A percentile compares a stretch with the other conserved stretches of the same genome.
phyloP scores from a whole-genome alignment of 306 rosid species.

The Rubus parviflorus region DNA sequence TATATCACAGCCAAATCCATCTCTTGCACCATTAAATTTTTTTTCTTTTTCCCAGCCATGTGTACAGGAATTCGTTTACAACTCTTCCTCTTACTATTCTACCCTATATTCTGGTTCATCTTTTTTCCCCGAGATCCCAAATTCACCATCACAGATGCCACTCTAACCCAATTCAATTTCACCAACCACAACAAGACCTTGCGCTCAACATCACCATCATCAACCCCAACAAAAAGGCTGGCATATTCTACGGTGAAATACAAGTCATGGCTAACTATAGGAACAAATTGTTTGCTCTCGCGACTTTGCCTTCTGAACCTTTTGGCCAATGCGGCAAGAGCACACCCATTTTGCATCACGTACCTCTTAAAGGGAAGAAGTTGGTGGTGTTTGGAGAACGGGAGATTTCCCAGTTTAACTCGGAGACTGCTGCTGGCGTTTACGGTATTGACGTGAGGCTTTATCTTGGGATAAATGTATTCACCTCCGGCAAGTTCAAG shows the following conservation, averaged over 20 bases:
- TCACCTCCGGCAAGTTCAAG: not conserved
- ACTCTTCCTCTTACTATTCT: constrained; percentile 15
- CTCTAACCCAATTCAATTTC: constrained; percentile 48
- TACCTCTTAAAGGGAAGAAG: constrained; percentile 22
- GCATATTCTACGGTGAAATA: constrained; percentile 45
- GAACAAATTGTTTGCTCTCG: constrained; percentile 33
- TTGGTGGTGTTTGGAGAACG: not conserved
- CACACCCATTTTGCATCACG: constrained; percentile 23
- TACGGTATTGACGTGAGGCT: constrained; percentile 15
- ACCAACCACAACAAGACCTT: constrained; percentile 13
- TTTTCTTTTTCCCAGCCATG: not conserved
- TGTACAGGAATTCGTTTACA: not conserved
- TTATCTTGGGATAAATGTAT: not conserved
- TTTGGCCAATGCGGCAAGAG: constrained; percentile 56
- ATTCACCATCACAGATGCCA: constrained; percentile 47
- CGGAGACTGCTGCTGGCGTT: constrained; percentile 12
- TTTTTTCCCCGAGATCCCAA: constrained; percentile 50
- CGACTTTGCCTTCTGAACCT: constrained; percentile 3
- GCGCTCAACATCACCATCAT: constrained; percentile 36
- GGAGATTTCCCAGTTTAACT: constrained; percentile 4
- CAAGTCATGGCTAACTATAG: constrained; percentile 38
- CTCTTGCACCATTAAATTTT: not conserved
- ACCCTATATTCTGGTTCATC: constrained; percentile 46
- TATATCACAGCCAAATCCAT: not conserved
- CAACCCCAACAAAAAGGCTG: constrained; percentile 56